Evolutionary conservation across 371 early-diverging fungal species (phyloP).

Genomic region (Rhizopus arrhizus): DNA sequence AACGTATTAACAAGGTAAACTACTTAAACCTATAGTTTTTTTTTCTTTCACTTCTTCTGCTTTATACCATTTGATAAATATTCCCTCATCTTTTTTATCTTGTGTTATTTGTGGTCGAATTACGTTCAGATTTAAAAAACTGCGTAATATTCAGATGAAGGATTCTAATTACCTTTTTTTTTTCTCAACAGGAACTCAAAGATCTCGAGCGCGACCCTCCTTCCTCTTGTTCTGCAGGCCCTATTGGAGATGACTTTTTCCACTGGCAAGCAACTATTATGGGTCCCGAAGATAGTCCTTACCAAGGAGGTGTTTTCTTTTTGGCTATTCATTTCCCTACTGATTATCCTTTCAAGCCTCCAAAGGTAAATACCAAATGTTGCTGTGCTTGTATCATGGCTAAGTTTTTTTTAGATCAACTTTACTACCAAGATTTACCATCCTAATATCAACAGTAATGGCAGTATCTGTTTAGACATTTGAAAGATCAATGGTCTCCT

Average conservation of each 20-base stretch:
- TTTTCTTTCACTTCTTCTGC: not conserved
- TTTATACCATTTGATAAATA: not conserved
- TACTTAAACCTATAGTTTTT: not conserved
- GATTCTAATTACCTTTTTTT: not conserved
- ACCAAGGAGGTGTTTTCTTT: conserved; percentile 94
- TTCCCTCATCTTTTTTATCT: not conserved
- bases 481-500: conserved; percentile 99
- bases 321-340: conserved; percentile 97
- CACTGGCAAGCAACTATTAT: conserved; percentile 98
- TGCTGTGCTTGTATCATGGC: not conserved
- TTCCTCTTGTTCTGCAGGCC: conserved; percentile 92
- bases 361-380: conserved; percentile 67
- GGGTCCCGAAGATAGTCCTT: conserved; percentile 86
- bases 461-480: conserved; percentile 98
- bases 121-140: not conserved
- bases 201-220: conserved; percentile 96
- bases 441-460: conserved; percentile 99
- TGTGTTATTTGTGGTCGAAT: not conserved
- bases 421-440: conserved; percentile 98
- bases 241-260: conserved; percentile 85
- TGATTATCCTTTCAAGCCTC: conserved; percentile 99
- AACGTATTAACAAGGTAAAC: conserved; percentile 91
- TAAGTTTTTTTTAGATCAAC: conserved; percentile 63
- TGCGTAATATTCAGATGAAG: conserved; percentile 4
- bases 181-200: conserved; percentile 80